phyloP scores from a whole-genome alignment of 1,139 yeast species.

The Suhomyces coccinellae region DNA sequence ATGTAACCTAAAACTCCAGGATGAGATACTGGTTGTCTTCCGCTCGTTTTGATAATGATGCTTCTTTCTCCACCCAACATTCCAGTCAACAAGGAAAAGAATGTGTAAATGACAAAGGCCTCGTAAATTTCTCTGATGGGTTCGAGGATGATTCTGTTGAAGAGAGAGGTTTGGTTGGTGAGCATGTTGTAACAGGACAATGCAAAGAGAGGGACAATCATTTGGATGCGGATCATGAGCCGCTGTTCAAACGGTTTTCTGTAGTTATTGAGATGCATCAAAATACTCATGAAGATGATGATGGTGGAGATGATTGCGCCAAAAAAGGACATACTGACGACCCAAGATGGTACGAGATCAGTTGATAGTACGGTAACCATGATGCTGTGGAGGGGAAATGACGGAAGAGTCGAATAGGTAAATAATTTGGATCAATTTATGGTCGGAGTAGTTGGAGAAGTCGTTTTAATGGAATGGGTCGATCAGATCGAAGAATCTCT shows the following conservation, averaged over 20 bases:
- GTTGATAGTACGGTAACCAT: background rate
- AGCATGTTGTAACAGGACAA: slow-evolving; percentile 55
- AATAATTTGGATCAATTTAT: background rate
- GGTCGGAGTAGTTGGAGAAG: no score
- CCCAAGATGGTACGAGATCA: slow-evolving; percentile 34
- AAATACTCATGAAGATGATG: slow-evolving; percentile 33
- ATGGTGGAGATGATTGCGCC: slow-evolving; percentile 34
- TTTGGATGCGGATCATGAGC: slow-evolving; percentile 74
- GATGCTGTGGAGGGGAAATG: background rate
- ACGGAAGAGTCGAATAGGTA: no score
- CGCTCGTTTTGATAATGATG: slow-evolving; percentile 72
- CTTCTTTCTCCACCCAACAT: slow-evolving; percentile 90
- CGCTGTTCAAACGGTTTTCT: slow-evolving; percentile 89
- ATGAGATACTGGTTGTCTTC: slow-evolving; percentile 71
- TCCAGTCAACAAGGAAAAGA: slow-evolving; percentile 77
- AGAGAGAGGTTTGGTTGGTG: slow-evolving; percentile 37
- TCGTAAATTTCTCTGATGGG: slow-evolving; percentile 90
- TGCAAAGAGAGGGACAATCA: slow-evolving; percentile 63
- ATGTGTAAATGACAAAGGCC: slow-evolving; percentile 93
- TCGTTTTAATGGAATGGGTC: no score
- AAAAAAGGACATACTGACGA: slow-evolving; percentile 33
- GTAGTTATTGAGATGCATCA: slow-evolving; percentile 57
- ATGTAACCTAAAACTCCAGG: slow-evolving; percentile 59
- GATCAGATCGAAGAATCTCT: no score
- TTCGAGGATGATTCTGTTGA: slow-evolving; percentile 54